phyloP scores from a whole-genome alignment of 192 early-diverging fungal genomes.

The Coemansia sp. region DNA sequence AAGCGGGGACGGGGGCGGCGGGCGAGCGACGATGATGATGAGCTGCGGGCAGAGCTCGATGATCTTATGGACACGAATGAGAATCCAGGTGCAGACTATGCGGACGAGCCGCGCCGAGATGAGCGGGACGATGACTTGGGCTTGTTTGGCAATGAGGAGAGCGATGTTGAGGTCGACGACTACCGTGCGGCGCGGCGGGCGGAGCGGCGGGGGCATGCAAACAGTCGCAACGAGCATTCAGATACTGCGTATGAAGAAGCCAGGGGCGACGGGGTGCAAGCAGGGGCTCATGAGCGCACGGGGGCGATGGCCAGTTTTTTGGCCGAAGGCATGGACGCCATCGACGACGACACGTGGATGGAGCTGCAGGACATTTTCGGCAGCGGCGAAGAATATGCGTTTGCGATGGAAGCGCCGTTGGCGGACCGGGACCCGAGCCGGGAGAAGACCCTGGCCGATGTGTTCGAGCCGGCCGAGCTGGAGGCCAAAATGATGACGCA shows the following conservation, averaged over 20 bases:
- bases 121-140: constrained; percentile 34
- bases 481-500: constrained; percentile 88
- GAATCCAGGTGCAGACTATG: constrained; percentile 9
- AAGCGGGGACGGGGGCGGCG: constrained; percentile 70
- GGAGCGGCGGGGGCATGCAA: background rate
- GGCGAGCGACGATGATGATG: constrained; percentile 54
- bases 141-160: constrained; percentile 24
- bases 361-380: constrained; percentile 92
- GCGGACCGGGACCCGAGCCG: constrained; percentile 24
- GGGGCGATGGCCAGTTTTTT: constrained; percentile 34
- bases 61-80: constrained; percentile 30
- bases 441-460: constrained; percentile 42
- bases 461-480: constrained; percentile 85
- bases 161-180: constrained; percentile 16
- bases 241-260: constrained; percentile 7
- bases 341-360: constrained; percentile 64
- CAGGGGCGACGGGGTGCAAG: constrained; percentile 7
- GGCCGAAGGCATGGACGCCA: constrained; percentile 49
- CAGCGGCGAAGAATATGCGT: constrained; percentile 83
- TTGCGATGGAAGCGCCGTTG: constrained; percentile 48
- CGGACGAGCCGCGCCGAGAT: background rate
- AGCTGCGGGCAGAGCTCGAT: constrained; percentile 37
- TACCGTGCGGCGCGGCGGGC: constrained; percentile 3
- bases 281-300: constrained; percentile 6
- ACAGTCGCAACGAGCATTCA: background rate